phyloP scores from a whole-genome alignment of 2,329 filamentous ascomycete species.

The Aureobasidium uvarum region DNA sequence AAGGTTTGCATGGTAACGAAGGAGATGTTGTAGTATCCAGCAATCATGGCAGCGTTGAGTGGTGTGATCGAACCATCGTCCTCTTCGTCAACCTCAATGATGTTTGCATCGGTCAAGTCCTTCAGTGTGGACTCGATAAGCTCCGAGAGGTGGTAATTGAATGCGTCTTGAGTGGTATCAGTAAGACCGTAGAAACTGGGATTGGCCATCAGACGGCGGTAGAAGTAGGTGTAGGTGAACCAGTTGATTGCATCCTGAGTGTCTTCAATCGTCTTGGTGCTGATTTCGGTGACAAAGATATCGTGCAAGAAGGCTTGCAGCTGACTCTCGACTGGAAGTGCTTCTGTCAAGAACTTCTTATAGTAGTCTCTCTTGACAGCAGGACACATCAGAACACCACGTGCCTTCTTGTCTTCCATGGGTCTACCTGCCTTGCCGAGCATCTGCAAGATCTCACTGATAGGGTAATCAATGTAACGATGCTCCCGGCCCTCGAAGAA shows the following conservation, averaged over 20 bases:
- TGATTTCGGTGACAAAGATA: slow-evolving; percentile 95
- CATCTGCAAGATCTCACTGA: slow-evolving; percentile 96
- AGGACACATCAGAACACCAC: slow-evolving; percentile 95
- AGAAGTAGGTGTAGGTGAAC: slow-evolving; percentile 98
- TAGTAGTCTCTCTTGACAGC: slow-evolving; percentile 96
- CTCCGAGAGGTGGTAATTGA: slow-evolving; percentile 94
- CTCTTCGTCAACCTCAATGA: slow-evolving; percentile 91
- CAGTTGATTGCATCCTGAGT: slow-evolving; percentile 97
- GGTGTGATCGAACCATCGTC: slow-evolving; percentile 81
- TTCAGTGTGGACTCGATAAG: slow-evolving; percentile 89
- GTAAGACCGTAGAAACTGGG: slow-evolving; percentile 93
- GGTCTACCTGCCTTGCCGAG: slow-evolving; percentile 88
- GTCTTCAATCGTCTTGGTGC: slow-evolving; percentile 90
- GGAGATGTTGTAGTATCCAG: slow-evolving; percentile 98
- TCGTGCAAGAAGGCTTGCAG: slow-evolving; percentile 90
- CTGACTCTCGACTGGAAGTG: slow-evolving; percentile 91
- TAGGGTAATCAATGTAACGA: slow-evolving; percentile 92
- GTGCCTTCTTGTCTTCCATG: slow-evolving; percentile 73
- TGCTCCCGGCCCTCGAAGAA: slow-evolving; percentile 97
- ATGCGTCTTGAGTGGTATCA: slow-evolving; percentile 82
- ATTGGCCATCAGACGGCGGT: slow-evolving; percentile 88
- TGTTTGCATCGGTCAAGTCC: slow-evolving; percentile 87
- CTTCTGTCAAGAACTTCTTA: slow-evolving; percentile 97
- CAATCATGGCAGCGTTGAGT: slow-evolving; percentile 96
- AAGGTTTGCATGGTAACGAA: slow-evolving; percentile 99